phyloP scores from a whole-genome alignment of 768 basidiomycete genomes.

The Hydnomerulius pinastri region DNA sequence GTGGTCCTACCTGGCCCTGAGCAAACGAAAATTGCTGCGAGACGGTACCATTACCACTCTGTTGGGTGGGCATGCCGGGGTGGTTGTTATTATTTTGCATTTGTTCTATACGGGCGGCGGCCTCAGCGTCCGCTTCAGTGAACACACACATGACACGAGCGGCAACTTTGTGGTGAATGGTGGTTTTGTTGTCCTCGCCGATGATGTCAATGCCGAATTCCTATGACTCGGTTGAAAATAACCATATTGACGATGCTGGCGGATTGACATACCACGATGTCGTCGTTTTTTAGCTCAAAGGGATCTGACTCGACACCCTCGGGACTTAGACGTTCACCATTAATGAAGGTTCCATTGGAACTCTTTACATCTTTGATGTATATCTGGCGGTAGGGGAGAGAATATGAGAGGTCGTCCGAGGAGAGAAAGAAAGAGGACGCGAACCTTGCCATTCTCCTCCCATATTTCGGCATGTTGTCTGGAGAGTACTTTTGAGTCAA shows the following conservation, averaged over 20 bases:
- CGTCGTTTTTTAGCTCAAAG: slow-evolving; percentile 91
- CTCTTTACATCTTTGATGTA: slow-evolving; percentile 98
- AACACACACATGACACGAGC: slow-evolving; percentile 91
- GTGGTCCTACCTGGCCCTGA: slow-evolving; percentile 36
- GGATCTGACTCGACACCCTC: slow-evolving; percentile 93
- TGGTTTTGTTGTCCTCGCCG: slow-evolving; percentile 96
- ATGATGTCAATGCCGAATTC: slow-evolving; percentile 99
- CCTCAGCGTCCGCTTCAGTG: slow-evolving; percentile 78
- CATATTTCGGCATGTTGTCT: slow-evolving; percentile 98
- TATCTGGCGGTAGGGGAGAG: slow-evolving; percentile 54
- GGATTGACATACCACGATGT: slow-evolving; percentile 78
- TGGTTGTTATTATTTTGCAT: slow-evolving; percentile 46
- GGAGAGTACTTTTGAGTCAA: slow-evolving; percentile 93
- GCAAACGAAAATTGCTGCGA: slow-evolving; percentile 47
- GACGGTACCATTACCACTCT: slow-evolving; percentile 25
- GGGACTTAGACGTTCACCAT: slow-evolving; percentile 86
- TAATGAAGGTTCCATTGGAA: slow-evolving; percentile 98
- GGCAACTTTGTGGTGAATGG: slow-evolving; percentile 98
- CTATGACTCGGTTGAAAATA: slow-evolving; percentile 39
- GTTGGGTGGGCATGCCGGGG: slow-evolving; percentile 37
- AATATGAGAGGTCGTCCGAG: slow-evolving; percentile 7
- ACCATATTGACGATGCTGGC: background rate
- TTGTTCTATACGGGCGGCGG: slow-evolving; percentile 70
- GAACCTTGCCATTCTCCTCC: slow-evolving; percentile 87
- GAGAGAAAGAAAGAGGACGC: slow-evolving; percentile 14